Conservation (phyloP, 2,329 filamentous ascomycete genomes). For the Penicillium nordicum region DNA sequence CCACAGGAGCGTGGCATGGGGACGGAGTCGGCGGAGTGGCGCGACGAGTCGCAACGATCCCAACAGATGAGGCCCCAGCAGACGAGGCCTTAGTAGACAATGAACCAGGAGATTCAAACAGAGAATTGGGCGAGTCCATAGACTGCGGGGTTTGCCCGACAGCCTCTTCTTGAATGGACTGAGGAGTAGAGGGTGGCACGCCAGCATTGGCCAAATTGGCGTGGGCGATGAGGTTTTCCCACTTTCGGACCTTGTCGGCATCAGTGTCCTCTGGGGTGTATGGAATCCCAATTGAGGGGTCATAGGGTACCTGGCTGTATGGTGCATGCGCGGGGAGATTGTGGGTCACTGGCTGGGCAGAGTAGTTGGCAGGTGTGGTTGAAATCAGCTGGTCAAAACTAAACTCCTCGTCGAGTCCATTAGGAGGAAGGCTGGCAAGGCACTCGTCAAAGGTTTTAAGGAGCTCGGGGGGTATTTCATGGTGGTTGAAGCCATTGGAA, state of each 20-base stretch:
- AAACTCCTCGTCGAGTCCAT: not conserved
- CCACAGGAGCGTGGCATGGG: not conserved
- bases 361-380: not conserved
- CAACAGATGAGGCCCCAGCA: not conserved
- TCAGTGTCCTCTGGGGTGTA: not conserved
- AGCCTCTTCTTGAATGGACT: not conserved
- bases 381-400: not conserved
- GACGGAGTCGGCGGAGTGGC: not conserved
- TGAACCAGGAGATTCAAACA: not conserved
- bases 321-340: not conserved
- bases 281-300: not conserved
- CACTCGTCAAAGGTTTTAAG: not conserved
- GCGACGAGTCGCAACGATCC: not conserved
- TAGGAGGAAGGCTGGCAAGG: not conserved
- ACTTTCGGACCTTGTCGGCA: not conserved
- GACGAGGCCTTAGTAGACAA: not conserved
- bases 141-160: not conserved
- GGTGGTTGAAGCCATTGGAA: not conserved
- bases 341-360: not conserved
- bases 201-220: not conserved
- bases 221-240: not conserved
- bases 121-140: not conserved
- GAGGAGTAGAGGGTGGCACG: not conserved
- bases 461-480: not conserved
- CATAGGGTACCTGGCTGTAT: not conserved